phyloP scores from a whole-genome alignment of 441 rosid species.

The Isatis lusitanica region DNA sequence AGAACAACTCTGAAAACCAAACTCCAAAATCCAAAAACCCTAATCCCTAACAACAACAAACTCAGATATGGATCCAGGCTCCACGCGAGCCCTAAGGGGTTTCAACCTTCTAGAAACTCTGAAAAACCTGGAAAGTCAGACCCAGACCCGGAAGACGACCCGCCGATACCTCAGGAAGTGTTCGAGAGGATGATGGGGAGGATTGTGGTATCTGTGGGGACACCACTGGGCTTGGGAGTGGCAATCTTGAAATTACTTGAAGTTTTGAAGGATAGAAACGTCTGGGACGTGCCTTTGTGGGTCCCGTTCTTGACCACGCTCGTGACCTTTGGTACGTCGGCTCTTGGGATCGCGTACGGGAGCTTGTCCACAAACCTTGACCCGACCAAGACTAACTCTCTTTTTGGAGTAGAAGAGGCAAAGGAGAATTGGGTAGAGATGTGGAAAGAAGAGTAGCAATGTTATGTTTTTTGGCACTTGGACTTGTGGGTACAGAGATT shows the following conservation, averaged over 20 bases:
- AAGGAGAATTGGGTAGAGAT: conserved; percentile 73
- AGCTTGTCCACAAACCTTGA: conserved; percentile 73
- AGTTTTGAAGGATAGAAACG: conserved; percentile 45
- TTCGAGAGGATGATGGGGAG: conserved; percentile 48
- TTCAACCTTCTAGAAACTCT: conserved; percentile 30
- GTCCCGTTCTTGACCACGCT: conserved; percentile 51
- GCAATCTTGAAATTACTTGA: conserved; percentile 51
- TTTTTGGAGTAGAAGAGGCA: conserved; percentile 67
- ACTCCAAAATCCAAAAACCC: conserved; percentile 11
- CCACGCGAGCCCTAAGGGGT: conserved; percentile 58
- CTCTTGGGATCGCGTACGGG: conserved; percentile 76
- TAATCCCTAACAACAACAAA: conserved; percentile 12
- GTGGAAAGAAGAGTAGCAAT: conserved; percentile 63
- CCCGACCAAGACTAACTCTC: conserved; percentile 50
- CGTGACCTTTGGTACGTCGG: conserved; percentile 60
- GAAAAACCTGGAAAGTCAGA: conserved; percentile 20
- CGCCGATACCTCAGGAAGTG: conserved; percentile 60
- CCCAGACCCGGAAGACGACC: conserved; percentile 44
- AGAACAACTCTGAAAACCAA: conserved; percentile 28
- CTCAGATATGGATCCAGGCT: conserved; percentile 34
- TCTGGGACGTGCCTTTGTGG: conserved; percentile 70
- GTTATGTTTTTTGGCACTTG: not conserved
- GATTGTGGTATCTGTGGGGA: conserved; percentile 52
- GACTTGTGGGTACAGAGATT: not conserved
- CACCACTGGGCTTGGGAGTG: conserved; percentile 57